Conservation (phyloP, 768 basidiomycete species). For the Pilatotrama ljubarskyi region DNA sequence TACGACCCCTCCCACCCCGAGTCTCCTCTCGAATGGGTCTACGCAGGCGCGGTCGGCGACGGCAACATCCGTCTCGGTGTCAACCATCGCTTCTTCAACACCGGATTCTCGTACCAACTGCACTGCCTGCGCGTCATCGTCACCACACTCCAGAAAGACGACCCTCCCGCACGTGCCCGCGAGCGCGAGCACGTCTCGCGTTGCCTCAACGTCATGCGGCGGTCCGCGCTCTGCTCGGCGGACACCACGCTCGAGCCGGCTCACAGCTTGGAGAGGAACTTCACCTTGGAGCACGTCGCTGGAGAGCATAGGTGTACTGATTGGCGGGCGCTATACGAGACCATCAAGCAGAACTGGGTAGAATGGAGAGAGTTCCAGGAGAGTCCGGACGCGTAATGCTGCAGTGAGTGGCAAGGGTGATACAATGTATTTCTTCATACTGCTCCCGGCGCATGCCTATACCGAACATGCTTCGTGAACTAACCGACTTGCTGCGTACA, state of each 20-base stretch:
- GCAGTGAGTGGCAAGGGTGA: no score
- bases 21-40: constrained; percentile 33
- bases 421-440: no score
- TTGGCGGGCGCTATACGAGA: constrained; percentile 13
- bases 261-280: not conserved
- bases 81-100: constrained; percentile 28
- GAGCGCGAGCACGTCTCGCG: constrained; percentile 25
- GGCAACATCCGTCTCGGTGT: constrained; percentile 32
- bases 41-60: constrained; percentile 24
- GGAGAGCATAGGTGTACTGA: constrained; percentile 11
- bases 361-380: constrained; percentile 16
- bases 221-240: constrained; percentile 33
- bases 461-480: no score
- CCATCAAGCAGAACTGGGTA: constrained; percentile 12
- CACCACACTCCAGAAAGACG: not conserved
- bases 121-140: constrained; percentile 26
- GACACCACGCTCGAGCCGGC: constrained; percentile 34
- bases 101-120: constrained; percentile 27
- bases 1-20: constrained; percentile 28
- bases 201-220: constrained; percentile 36
- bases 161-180: not conserved
- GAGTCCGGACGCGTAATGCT: no score
- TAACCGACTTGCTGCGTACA: no score
- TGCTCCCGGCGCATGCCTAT: no score
- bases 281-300: not conserved